Evolutionary conservation across 2,329 filamentous ascomycete genomes (phyloP), one percentile per base, ranked within the genome.

Genomic region (Acephala macrosclerotiorum): DNA sequence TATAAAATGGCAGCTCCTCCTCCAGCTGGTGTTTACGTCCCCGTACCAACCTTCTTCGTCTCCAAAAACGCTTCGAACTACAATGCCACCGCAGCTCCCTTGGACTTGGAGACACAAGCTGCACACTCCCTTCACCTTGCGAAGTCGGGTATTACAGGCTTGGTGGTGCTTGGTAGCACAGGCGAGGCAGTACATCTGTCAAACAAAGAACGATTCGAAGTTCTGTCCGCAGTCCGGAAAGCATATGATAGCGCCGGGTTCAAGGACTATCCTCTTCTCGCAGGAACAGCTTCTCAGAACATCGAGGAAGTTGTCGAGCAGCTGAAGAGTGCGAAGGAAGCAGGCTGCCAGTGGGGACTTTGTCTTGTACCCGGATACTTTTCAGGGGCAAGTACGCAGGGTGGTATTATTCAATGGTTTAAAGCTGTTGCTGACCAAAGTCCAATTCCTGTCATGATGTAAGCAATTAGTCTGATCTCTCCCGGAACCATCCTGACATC

Each of bases 301-400:
- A 80, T 88, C 33, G 82, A 84, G 36, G 85, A 87, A 68, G 84
- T 85, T 0, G 75, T 90, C 3, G 78, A 83, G 63, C 85, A 86
- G 73, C 66, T 82, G 63, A 68, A 75, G 11, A 75, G 77, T 61
- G 85, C 85, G 64, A 82, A 84, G 67, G 79, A 83, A 51, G 86
- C 87, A 0, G 87, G 87, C 12, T 84, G 85, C 14, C 84, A 87
- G 68, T 90, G 85, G 82, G 88, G 87, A 25, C 79, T 91, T 65
- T 85, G 88, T 40, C 81, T 91, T 55, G 85, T 86, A 49, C 88
- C 88, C 0, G 87, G 87, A 0, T 91, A 91, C 75, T 91, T 91
- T 76, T 87, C 87, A 2, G 78, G 81, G 0, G 83, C 83, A 1
- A 85, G 82, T 29, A 84, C 79, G 53, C 87, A 90, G 75, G 82